A percentile compares a stretch with the other conserved stretches of the same genome.
phyloP scores from a whole-genome alignment of 164 flowering plant species.

The Kalanchoe fedtschenkoi region DNA sequence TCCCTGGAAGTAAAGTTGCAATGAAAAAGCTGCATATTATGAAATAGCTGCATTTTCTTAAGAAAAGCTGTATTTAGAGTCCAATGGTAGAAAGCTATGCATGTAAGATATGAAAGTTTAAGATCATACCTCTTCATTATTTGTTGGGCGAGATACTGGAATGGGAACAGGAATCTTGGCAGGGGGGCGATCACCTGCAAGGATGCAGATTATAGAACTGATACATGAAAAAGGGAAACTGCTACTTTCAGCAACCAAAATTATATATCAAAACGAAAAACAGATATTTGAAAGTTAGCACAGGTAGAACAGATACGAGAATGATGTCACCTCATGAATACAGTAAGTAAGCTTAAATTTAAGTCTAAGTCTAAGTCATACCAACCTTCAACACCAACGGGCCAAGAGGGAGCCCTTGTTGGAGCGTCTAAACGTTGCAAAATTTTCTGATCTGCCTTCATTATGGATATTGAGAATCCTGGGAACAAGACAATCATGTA shows the following conservation, averaged over 20 bases:
- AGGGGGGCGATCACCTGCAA: slow-evolving; percentile 69
- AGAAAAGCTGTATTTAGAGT: not conserved
- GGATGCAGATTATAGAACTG: not conserved
- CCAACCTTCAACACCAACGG: slow-evolving; percentile 83
- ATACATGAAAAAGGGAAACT: not conserved
- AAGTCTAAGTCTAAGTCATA: slow-evolving; percentile 7
- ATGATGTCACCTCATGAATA: not conserved
- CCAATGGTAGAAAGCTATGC: not conserved
- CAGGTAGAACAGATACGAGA: not conserved
- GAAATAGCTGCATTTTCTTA: no score
- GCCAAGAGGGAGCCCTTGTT: slow-evolving; percentile 91
- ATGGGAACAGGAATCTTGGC: slow-evolving; percentile 85
- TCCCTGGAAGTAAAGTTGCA: no score
- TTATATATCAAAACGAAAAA: not conserved
- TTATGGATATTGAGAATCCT: slow-evolving; percentile 87
- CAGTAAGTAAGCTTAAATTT: not conserved
- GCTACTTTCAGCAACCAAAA: not conserved
- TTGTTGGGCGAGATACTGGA: slow-evolving; percentile 38
- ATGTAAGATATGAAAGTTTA: not conserved
- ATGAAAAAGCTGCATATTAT: no score
- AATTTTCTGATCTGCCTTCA: slow-evolving; percentile 67
- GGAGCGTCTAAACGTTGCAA: slow-evolving; percentile 79
- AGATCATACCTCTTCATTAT: slow-evolving; percentile 50
- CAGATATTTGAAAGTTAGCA: not conserved
- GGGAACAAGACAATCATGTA: slow-evolving; percentile 11